Conservation (phyloP, 352 stramenopile genomes). For the Elongisporangium undulatum region DNA sequence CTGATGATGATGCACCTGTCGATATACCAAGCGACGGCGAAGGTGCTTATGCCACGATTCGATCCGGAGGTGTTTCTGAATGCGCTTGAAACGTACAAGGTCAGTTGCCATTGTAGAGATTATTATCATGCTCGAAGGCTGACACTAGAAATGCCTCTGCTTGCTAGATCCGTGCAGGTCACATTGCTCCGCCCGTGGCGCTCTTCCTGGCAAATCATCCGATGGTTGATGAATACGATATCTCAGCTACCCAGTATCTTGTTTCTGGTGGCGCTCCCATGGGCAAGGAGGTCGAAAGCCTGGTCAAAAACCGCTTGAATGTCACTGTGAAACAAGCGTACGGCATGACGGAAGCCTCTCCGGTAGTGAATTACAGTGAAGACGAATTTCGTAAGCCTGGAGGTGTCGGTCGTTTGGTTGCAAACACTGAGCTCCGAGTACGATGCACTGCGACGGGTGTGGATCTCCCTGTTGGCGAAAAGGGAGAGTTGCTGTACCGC, state of each 20-base stretch:
- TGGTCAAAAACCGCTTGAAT: slow-evolving; percentile 57
- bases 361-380: slow-evolving; percentile 30
- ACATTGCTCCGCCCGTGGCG: slow-evolving; percentile 73
- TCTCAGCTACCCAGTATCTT: slow-evolving; percentile 67
- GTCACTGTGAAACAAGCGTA: slow-evolving; percentile 47
- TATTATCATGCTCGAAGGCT: background rate
- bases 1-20: slow-evolving; percentile 80
- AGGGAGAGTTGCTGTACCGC: slow-evolving; percentile 86
- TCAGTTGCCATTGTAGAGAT: slow-evolving; percentile 10
- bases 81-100: slow-evolving; percentile 58
- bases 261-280: slow-evolving; percentile 88
- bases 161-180: slow-evolving; percentile 25
- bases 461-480: slow-evolving; percentile 27
- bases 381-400: slow-evolving; percentile 22
- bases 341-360: slow-evolving; percentile 58
- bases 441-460: slow-evolving; percentile 38
- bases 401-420: slow-evolving; percentile 48
- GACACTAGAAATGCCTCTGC: slow-evolving; percentile 6
- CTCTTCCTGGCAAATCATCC: slow-evolving; percentile 35
- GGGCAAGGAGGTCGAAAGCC: slow-evolving; percentile 64
- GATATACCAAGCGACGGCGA: slow-evolving; percentile 71
- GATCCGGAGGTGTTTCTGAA: slow-evolving; percentile 87
- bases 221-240: slow-evolving; percentile 87
- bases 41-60: slow-evolving; percentile 88
- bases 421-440: slow-evolving; percentile 59